Base-by-base conservation (phyloP, 2,329 filamentous ascomycete genomes). In the Decorospora gaudefroyi region DNA sequence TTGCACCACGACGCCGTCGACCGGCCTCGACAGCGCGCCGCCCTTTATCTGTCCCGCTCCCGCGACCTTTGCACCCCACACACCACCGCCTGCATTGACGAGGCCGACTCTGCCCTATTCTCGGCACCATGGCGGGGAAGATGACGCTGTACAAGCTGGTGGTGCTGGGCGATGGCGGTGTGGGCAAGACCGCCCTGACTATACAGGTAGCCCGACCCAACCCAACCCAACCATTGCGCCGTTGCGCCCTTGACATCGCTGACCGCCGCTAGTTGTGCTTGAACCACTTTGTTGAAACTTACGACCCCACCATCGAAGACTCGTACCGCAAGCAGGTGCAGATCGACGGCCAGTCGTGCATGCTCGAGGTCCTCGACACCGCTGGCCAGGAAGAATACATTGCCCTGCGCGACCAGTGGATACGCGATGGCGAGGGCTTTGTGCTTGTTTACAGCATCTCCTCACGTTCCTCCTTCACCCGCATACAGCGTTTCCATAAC, bases 351-450 rank as follows among this genome's bases (percentile, higher is more conserved):
- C 89, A 95, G 72, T 90, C 91, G 30, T 96, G 91, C 77, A 96
- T 96, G 91, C 84, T 96, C 64, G 92, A 97, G 73, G 90, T 96
- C 33, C 82, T 96, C 64, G 93, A 99, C 75, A 99, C 93, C 41
- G 93, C 93, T 38, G 93, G 93, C 45, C 93, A 99, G 72, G 93
- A 99, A 76, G 93, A 99, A 76, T 99, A 97, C 74, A 96, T 92
- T 53, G 93, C 93, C 32, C 77, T 97, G 64, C 83, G 93, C 66
- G 93, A 97, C 71, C 93, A 97, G 76, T 97, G 92, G 92, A 97
- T 97, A 71, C 85, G 93, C 61, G 92, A 97, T 68, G 92, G 93
- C 57, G 93, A 99, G 72, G 93, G 93, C 13, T 97, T 97, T 69
- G 89, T 99, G 19, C 80, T 99, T 50, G 93, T 99, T 55, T 97